Conservation (phyloP, 805 yeast genomes). For the Ascoidea rubescens region DNA sequence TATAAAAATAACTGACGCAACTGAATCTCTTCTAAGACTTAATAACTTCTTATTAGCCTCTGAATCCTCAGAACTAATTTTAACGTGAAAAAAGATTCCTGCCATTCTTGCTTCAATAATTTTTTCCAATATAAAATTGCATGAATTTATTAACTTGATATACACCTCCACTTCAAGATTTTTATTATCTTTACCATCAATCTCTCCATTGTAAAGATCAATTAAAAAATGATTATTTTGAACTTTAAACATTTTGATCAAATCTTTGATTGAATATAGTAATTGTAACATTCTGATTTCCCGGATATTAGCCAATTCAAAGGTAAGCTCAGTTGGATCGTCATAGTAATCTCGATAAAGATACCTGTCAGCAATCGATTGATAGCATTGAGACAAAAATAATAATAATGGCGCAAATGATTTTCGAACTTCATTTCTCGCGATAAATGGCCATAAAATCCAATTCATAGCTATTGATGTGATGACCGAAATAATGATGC, state of each 20-base stretch:
- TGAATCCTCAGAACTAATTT: conserved; percentile 26
- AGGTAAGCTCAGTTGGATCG: conserved; percentile 29
- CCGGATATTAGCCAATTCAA: conserved; percentile 29
- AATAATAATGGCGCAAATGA: conserved; percentile 25
- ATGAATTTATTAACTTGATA: conserved; percentile 20
- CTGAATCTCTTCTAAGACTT: conserved; percentile 32
- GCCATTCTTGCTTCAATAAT: conserved; percentile 33
- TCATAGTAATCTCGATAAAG: conserved; percentile 32
- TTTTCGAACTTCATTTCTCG: conserved; percentile 25
- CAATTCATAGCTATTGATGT: conserved; percentile 26
- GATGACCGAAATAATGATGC: conserved; percentile 24
- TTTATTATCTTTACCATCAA: not conserved
- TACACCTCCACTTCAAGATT: conserved; percentile 14
- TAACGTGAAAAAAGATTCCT: conserved; percentile 31
- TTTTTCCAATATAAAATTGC: conserved; percentile 26
- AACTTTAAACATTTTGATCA: conserved; percentile 21
- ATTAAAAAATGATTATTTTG: conserved; percentile 21
- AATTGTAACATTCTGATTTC: conserved; percentile 34
- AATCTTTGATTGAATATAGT: conserved; percentile 23
- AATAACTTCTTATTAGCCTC: conserved; percentile 24
- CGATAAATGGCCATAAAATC: conserved; percentile 34
- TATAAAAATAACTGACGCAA: conserved; percentile 28
- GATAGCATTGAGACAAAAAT: conserved; percentile 32
- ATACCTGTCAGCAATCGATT: conserved; percentile 31
- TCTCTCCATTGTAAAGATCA: conserved; percentile 19